Base-by-base conservation (phyloP, 2,329 filamentous ascomycete genomes). In the Diaporthe caulivora region DNA sequence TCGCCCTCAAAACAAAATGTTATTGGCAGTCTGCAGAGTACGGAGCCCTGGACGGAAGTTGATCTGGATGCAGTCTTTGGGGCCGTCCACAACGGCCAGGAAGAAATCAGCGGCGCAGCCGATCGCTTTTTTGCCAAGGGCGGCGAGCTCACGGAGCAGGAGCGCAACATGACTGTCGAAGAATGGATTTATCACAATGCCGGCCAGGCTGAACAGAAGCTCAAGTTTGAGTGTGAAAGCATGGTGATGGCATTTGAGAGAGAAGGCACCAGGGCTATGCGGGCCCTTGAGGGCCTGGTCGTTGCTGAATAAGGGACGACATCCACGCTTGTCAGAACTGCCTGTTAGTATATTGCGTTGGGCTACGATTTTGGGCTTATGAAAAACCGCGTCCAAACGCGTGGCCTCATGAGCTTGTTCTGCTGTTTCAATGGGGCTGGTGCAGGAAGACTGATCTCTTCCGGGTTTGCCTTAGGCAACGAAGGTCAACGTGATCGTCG, bases 171-270 rank as follows among this genome's bases (percentile, higher is more conserved):
- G 95, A 96, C 92, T 7, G 94, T 98, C 0, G 95, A 98, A 81
- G 92, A 98, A 82, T 99, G 96, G 95, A 93, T 99, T 51, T 87
- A 92, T 73, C 90, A 92, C 83, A 95, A 97, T 77, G 97, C 97
- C 0, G 88, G 89, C 75, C 87, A 92, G 80, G 95, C 94, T 0
- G 95, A 98, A 85, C 90, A 92, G 82, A 92, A 91, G 81, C 85
- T 99, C 71, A 92, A 92, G 79, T 85, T 88, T 47, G 93, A 97
- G 80, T 98, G 95, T 79, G 96, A 98, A 85, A 86, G 90, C 34
- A 90, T 97, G 82, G 94, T 99, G 7, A 89, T 88, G 74, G 86
- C 90, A 11, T 98, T 98, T 81, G 96, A 98, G 84, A 91, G 86
- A 74, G 92, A 98, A 83, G 96, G 95, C 0, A 89, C 88, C 24